phyloP scores from a whole-genome alignment of 495 filamentous ascomycete species.

The Ramalina peruviana region DNA sequence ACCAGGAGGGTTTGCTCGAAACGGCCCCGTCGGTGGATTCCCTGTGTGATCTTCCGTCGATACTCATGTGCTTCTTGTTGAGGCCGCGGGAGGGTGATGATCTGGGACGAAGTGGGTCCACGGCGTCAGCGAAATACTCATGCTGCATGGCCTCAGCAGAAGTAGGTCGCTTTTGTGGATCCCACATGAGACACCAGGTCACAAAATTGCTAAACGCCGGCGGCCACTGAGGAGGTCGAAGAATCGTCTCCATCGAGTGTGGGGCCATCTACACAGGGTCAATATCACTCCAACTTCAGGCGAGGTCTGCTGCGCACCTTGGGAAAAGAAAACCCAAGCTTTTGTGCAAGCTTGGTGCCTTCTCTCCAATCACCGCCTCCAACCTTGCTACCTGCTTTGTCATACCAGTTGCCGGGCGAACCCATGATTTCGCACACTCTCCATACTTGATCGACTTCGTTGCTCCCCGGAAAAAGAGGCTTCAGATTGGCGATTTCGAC shows the following conservation, averaged over 20 bases:
- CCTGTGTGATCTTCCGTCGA: slow-evolving; percentile 48
- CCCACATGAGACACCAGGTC: slow-evolving; percentile 99
- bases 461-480: slow-evolving; percentile 91
- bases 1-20: slow-evolving; percentile 84
- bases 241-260: slow-evolving; percentile 88
- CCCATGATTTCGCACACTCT: slow-evolving; percentile 99
- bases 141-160: slow-evolving; percentile 84
- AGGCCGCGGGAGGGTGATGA: slow-evolving; percentile 74
- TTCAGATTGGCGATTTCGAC: slow-evolving; percentile 97
- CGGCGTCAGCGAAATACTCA: slow-evolving; percentile 91
- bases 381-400: slow-evolving; percentile 69
- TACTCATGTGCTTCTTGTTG: slow-evolving; percentile 75
- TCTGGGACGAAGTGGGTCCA: slow-evolving; percentile 85
- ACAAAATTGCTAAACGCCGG: slow-evolving; percentile 78
- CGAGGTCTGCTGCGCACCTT: slow-evolving; percentile 35
- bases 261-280: slow-evolving; percentile 68
- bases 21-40: slow-evolving; percentile 53
- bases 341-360: slow-evolving; percentile 79
- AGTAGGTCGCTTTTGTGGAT: slow-evolving; percentile 88
- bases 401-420: slow-evolving; percentile 95
- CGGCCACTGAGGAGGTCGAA: slow-evolving; percentile 86
- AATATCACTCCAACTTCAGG: slow-evolving; percentile 1
- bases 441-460: slow-evolving; percentile 99
- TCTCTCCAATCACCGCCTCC: slow-evolving; percentile 98
- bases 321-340: slow-evolving; percentile 96